Conservation (phyloP, 495 filamentous ascomycete species). For the Aspergillus homomorphus region DNA sequence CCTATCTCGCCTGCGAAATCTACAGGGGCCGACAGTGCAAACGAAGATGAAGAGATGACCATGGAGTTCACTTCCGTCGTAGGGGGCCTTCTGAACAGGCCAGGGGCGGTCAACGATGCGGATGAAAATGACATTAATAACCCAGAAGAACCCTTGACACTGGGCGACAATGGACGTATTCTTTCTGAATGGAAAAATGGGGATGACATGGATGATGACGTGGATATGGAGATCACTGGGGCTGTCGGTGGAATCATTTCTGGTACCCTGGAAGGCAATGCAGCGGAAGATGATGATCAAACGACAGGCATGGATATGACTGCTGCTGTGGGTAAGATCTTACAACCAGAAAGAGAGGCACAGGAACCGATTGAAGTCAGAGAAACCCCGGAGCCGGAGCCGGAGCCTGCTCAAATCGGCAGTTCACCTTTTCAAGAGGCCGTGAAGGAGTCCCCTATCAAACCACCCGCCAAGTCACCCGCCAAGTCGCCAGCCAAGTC, state of each 20-base stretch:
- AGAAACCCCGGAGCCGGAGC: constrained; percentile 29
- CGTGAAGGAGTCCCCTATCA: constrained; percentile 27
- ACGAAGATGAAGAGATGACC: constrained; percentile 70
- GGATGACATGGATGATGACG: constrained; percentile 41
- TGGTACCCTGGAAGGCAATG: constrained; percentile 31
- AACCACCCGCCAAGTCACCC: not conserved
- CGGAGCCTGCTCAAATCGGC: constrained; percentile 50
- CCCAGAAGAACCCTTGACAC: constrained; percentile 22
- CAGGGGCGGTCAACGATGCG: constrained; percentile 14
- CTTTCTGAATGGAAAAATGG: constrained; percentile 35
- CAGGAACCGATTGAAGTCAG: constrained; percentile 56
- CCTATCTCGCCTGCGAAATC: constrained; percentile 35
- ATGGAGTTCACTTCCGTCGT: constrained; percentile 80
- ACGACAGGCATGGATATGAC: constrained; percentile 61
- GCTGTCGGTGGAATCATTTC: constrained; percentile 67
- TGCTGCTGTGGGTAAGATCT: constrained; percentile 54
- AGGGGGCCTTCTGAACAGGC: constrained; percentile 57
- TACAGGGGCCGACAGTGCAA: constrained; percentile 32
- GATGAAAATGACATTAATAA: constrained; percentile 21
- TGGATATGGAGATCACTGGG: constrained; percentile 71
- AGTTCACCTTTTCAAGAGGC: constrained; percentile 53
- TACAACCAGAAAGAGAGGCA: constrained; percentile 47
- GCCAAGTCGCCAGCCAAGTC: constrained; percentile 22
- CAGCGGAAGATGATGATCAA: constrained; percentile 41
- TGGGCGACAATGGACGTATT: constrained; percentile 27